These are phyloP conservation scores for Microthyrium microscopicum DNA, from an alignment of 2,329 filamentous ascomycete genomes.

Conservation along the genomic window DNA sequence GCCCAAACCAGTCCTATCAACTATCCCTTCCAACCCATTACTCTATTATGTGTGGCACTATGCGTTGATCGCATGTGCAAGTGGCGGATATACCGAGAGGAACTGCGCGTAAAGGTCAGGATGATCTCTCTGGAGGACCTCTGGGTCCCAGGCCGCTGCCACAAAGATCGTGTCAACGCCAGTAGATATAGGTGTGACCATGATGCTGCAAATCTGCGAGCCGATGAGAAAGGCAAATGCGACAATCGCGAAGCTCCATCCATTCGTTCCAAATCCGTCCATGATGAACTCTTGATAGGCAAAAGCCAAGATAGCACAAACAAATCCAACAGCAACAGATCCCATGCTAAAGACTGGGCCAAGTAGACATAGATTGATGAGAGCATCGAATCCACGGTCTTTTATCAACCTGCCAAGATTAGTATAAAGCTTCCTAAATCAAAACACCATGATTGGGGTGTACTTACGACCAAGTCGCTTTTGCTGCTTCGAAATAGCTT, in stretches of 20 bases:
- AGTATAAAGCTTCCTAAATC: not conserved
- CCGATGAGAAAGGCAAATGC: constrained; percentile 82
- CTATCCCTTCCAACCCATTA: too few species aligned
- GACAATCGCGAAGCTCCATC: constrained; percentile 63
- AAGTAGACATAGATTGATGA: constrained; percentile 74
- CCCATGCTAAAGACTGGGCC: constrained; percentile 51
- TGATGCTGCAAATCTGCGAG: constrained; percentile 74
- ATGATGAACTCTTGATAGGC: constrained; percentile 72
- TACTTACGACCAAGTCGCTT: constrained; percentile 61
- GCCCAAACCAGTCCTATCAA: too few species aligned
- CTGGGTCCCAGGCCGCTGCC: constrained; percentile 49
- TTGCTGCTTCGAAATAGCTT: constrained; percentile 68
- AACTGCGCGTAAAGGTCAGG: constrained; percentile 66
- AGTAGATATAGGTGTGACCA: constrained; percentile 72
- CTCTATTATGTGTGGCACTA: too few species aligned
- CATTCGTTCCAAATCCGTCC: constrained; percentile 56
- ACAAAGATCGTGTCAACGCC: constrained; percentile 92
- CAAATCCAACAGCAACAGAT: constrained; percentile 67
- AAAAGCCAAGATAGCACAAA: constrained; percentile 66
- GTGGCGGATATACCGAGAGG: constrained; percentile 66
- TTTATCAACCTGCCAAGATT: constrained; percentile 51
- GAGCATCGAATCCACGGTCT: constrained; percentile 74
- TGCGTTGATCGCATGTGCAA: constrained; percentile 61
- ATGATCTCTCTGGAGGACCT: constrained; percentile 65
- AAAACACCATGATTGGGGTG: not conserved